Evolutionary conservation across 1,284 basidiomycete species (phyloP).

Genomic region (Irpex rosettiformis): DNA sequence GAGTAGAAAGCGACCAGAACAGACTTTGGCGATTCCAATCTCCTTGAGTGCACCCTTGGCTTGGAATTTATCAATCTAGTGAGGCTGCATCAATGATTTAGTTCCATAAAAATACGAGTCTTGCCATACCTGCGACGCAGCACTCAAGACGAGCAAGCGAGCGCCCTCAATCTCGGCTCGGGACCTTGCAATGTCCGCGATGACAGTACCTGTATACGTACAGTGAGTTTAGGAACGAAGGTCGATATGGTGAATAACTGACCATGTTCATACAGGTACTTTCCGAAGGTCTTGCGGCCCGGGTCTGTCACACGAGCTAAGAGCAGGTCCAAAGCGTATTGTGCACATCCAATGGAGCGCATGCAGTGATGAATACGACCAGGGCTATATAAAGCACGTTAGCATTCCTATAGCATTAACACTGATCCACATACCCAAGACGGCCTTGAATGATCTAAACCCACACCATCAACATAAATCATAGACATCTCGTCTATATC

Average conservation of each 20-base stretch:
- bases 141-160: slow-evolving; percentile 85
- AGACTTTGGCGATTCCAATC: slow-evolving; percentile 94
- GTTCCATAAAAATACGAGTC: no score
- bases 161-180: slow-evolving; percentile 91
- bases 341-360: slow-evolving; percentile 91
- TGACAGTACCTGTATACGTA: slow-evolving; percentile 64
- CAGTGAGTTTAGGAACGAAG: background rate
- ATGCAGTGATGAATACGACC: slow-evolving; percentile 99
- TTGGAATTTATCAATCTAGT: slow-evolving; percentile 81
- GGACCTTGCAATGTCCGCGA: slow-evolving; percentile 88
- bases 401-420: no score
- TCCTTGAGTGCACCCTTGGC: slow-evolving; percentile 97
- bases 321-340: slow-evolving; percentile 84
- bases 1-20: slow-evolving; percentile 18
- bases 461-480: background rate
- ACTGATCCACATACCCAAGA: slow-evolving; percentile 84
- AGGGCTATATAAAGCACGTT: no score
- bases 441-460: slow-evolving; percentile 94
- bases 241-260: slow-evolving; percentile 15
- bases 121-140: slow-evolving; percentile 91
- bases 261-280: slow-evolving; percentile 90
- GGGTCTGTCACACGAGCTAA: slow-evolving; percentile 92
- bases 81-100: no score
- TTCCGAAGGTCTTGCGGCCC: slow-evolving; percentile 90
- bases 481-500: background rate